phyloP scores from a whole-genome alignment of 768 basidiomycete species.

The Crassisporium funariophilum region DNA sequence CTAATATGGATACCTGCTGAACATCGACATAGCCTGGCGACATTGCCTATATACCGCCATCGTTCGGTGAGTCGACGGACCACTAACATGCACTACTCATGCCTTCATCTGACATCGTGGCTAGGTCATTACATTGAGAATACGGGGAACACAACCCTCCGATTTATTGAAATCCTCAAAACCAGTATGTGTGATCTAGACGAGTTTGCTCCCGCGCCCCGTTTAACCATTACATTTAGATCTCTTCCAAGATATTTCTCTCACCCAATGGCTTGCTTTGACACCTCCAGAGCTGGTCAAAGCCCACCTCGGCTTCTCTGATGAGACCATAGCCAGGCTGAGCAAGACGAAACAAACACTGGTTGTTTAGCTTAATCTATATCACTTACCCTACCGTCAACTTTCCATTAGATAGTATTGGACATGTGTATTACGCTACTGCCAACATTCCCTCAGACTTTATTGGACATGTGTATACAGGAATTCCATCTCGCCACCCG shows the following conservation, averaged over 20 bases:
- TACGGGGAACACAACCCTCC: conserved; percentile 58
- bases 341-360: conserved; percentile 54
- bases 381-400: too few species aligned
- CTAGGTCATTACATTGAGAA: conserved; percentile 71
- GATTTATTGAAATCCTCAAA: conserved; percentile 65
- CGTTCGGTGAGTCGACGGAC: conserved; percentile 27
- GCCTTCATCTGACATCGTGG: conserved; percentile 1
- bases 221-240: conserved; percentile 28
- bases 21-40: conserved; percentile 45
- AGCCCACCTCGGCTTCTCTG: conserved; percentile 58
- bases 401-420: too few species aligned
- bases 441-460: too few species aligned
- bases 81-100: neutral
- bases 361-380: conserved; percentile 26
- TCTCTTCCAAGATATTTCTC: conserved; percentile 56
- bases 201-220: neutral
- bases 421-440: neutral
- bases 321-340: conserved; percentile 49
- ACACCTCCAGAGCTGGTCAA: conserved; percentile 61
- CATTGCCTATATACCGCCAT: conserved; percentile 41
- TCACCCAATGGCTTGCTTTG: conserved; percentile 64
- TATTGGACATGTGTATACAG: too few species aligned
- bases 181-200: conserved; percentile 35
- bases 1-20: too few species aligned
- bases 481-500: too few species aligned